Base-by-base conservation (phyloP, 305 asterid species). In the Plantago coronopus region DNA sequence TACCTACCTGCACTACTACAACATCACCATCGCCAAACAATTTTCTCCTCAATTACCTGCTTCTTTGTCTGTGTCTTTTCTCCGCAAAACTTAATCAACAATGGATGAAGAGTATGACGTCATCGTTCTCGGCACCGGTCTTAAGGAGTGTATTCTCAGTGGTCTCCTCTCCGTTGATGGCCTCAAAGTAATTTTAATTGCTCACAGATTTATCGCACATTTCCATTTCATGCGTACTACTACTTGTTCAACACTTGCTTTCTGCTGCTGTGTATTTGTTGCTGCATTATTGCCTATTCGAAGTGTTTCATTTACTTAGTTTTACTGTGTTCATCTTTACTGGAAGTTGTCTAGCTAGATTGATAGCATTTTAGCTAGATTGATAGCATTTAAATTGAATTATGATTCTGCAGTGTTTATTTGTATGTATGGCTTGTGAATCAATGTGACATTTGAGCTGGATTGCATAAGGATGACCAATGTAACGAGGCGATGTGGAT, bases 161-260 rank as follows among this genome's bases (percentile, higher is more conserved):
- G 83, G 83, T 34, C 78, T 78, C 29, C 78, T 78, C 57, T 78
- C 83, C 6, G 83, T 78, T 50, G 80, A 78, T 69, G 80, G 83
- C 67, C 73, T 78, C 57, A 78, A 78, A 59, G 83, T 69, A 51
- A n/a, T 34, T 21, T 0, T 17, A 27, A 2, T 10, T 27, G 9
- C 22, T 34, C 23, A 9, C 34, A 14, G 15, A 14, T 46, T 31
- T 43, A 8, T 46, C 9, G 20, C 5, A 23, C 14, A 5, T 17
- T 27, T 43, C 13, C 40, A 34, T 51, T 17, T 48, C 17, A 23
- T 51, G 34, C 17, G 5, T 21, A 21, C 9, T 31, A 9, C 40
- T 34, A 34, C 40, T 8, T 34, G 40, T 34, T 34, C 40, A 6
- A 27, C 12, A 34, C 2, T 0, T 34, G 40, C 40, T 34, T 9